Base-by-base conservation (phyloP, 345 rosid genomes). In the Angophora floribunda region DNA sequence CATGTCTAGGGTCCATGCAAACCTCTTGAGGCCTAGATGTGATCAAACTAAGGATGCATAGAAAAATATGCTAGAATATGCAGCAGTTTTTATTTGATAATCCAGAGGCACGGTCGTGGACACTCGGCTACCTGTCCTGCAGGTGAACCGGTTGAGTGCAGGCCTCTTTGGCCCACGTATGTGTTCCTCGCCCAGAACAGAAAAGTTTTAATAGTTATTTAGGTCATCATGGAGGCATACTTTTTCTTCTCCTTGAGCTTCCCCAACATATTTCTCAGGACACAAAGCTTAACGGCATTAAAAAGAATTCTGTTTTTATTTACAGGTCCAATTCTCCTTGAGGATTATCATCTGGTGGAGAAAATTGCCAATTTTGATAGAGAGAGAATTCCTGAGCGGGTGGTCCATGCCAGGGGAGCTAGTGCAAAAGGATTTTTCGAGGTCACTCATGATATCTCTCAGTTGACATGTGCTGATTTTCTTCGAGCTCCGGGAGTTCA, bases 391-490 rank as follows among this genome's bases (percentile, higher is more conserved):
- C 99, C 99, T 52, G 99, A 98, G 92, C 97, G 99, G 88, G 98
- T 98, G 44, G 99, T 98, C 92, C 99, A 98, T 90, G 99, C 99
- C 61, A 94, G 99, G 92, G 98, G 99, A 86, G 99, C 99, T 65
- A 98, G 99, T 91, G 99, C 99, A 28, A 98, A 98, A 92, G 99
- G 99, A 87, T 98, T 98, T 95, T 98, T 98, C 89, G 98, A 98
- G 94, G 98, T 96, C 89, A 97, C 99, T 80, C 99, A 97, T 89
- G 96, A 96, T 88, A 91, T 98, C 88, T 93, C 99, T 59, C 63
- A 92, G 79, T 95, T 96, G 85, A 90, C 97, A n/a, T 95, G 96
- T 89, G 99, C 99, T 87, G 99, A 98, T 92, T 98, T 98, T 90
- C 99, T 98, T 47, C 95, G 99, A 49, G 94, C 97, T 24, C 96